These are phyloP conservation scores for Neurospora sp. DNA, from an alignment of 495 filamentous ascomycete genomes.

Conservation along the genomic window DNA sequence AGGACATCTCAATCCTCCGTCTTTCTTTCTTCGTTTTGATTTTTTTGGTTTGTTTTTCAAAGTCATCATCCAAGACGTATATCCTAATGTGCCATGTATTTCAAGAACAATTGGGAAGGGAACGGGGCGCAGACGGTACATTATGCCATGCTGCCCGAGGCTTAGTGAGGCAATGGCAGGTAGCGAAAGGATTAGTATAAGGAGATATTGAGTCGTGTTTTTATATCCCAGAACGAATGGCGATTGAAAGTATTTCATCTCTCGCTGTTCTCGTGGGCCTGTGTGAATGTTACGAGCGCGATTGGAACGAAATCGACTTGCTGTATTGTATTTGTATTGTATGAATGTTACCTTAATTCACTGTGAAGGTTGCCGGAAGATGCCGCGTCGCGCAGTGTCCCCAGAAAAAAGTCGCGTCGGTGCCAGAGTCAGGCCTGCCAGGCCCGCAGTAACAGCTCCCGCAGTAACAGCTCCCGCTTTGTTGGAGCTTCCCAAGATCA, in stretches of 20 bases:
- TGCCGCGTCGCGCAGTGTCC: slow-evolving; percentile 7
- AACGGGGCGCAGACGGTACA: not conserved
- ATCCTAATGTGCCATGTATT: not conserved
- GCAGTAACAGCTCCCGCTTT: not conserved
- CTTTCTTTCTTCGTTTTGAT: not conserved
- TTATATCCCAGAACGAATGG: not conserved
- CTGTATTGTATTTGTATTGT: not conserved
- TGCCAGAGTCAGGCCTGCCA: not conserved
- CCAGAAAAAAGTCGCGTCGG: slow-evolving; percentile 11
- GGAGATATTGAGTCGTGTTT: not conserved
- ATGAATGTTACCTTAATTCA: not conserved
- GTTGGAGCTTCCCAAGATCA: slow-evolving; percentile 3
- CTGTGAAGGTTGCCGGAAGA: not conserved
- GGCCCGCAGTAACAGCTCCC: not conserved
- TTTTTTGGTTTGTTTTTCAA: not conserved
- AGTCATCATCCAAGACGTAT: not conserved
- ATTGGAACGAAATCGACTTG: not conserved
- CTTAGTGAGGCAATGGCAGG: not conserved
- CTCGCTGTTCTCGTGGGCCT: not conserved
- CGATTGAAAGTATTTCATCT: not conserved
- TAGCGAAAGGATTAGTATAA: not conserved
- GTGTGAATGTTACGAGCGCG: not conserved
- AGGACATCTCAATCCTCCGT: not conserved
- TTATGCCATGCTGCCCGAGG: not conserved
- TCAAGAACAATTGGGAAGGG: not conserved